These are phyloP conservation scores for Quercus gilva DNA, from an alignment of 306 rosid genomes.

Conservation along the genomic window DNA sequence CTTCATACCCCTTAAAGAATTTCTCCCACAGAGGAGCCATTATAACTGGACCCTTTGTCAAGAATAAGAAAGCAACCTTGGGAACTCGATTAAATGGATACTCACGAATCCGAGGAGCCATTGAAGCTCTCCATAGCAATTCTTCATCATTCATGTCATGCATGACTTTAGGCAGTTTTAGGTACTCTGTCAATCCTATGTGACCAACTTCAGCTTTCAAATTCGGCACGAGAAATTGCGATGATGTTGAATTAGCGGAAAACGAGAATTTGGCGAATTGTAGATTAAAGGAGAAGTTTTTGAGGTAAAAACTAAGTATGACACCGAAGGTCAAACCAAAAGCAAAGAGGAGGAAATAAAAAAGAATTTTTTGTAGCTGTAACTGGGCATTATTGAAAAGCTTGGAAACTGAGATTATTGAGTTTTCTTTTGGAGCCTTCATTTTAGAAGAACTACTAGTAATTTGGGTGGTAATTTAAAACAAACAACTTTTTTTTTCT, in stretches of 20 bases:
- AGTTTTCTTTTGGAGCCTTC: slow-evolving; percentile 39
- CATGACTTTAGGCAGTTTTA: slow-evolving; percentile 43
- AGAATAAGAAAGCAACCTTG: slow-evolving; percentile 84
- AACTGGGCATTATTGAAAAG: slow-evolving; percentile 31
- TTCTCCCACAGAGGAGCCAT: slow-evolving; percentile 85
- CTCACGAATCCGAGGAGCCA: slow-evolving; percentile 38
- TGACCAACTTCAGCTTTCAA: slow-evolving; percentile 11
- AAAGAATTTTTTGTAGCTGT: slow-evolving; percentile 36
- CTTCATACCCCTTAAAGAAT: slow-evolving; percentile 73
- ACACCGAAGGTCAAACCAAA: slow-evolving; percentile 63
- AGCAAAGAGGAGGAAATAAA: slow-evolving; percentile 43
- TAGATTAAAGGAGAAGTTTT: slow-evolving; percentile 49
- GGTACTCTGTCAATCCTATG: slow-evolving; percentile 46
- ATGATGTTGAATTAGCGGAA: slow-evolving; percentile 27
- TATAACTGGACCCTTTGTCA: slow-evolving; percentile 66
- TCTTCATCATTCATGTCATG: slow-evolving; percentile 75
- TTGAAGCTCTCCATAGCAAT: slow-evolving; percentile 83
- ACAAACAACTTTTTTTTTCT: too few species aligned
- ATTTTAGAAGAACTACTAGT: slow-evolving; percentile 11
- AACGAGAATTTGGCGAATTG: slow-evolving; percentile 55
- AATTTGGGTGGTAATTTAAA: not conserved
- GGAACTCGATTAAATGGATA: slow-evolving; percentile 65
- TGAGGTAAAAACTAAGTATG: slow-evolving; percentile 40
- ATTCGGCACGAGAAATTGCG: not conserved
- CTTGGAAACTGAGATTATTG: slow-evolving; percentile 36